Base-by-base conservation (phyloP, 1,139 yeast genomes). In the Oligophagozyma castellii region DNA sequence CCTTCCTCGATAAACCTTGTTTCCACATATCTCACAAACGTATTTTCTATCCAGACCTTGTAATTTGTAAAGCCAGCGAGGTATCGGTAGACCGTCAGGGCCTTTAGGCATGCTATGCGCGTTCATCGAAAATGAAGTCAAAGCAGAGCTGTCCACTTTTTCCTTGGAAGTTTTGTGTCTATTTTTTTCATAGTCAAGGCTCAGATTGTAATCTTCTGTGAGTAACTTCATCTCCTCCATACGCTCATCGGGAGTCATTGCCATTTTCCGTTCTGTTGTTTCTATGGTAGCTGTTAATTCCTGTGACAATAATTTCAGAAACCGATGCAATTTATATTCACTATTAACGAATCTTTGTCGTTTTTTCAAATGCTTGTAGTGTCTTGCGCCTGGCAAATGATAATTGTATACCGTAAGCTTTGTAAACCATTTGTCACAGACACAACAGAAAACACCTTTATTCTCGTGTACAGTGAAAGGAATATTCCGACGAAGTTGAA, bases 81-180 rank as follows among this genome's bases (percentile, higher is more conserved):
- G 98, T 22, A 89, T 83, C 0, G 96, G 95, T 23, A 67, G 67
- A 0, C 96, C 96, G 53, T 86, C 95, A 20, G 81, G 67, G 0
- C 94, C 96, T 1, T 81, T 38, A 0, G 95, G 94, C 31, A 81
- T 53, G 36, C 76, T 71, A 33, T 71, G 60, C 5, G 76, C 70
- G 31, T 59, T 61, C 19, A 39, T 44, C 4, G 39, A 39, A 3
- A 38, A 37, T 3, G 39, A 48, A 6, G 42, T 51, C 8, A 40
- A 46, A 12, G 42, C 48, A 16, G 44, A 49, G 7, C 8, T 18
- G 10, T 7, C 7, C 7, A 18, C 20, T 7, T 18, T 7, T 11
- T 35, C 44, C 5, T 29, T 38, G 5, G 32, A 7, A 12, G 10
- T 25, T 20, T 26, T 21, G n/a, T 3, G 7, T 5, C 21, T 26